Base-by-base conservation (phyloP, 1,284 basidiomycete genomes). In the Sutorius eximius region DNA sequence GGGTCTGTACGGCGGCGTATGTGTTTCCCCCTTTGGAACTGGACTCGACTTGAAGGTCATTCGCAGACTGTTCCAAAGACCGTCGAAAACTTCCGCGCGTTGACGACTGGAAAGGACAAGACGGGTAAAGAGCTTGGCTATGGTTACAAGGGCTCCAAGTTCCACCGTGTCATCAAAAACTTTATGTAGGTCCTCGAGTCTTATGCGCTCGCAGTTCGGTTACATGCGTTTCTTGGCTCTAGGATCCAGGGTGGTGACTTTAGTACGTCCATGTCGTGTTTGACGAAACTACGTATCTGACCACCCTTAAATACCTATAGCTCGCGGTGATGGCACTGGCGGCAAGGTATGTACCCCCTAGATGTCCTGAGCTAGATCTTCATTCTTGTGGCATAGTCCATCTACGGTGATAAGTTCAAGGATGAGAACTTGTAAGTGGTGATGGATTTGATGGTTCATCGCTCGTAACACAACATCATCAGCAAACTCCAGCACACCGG, bases 141-240 rank as follows among this genome's bases (percentile, higher is more conserved):
- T 61, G 86, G 85, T n/a, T 99, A 92, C 79, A 95, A 99, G 73
- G 89, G 89, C 42, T 88, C 97, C 59, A 91, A 96, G 68, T 98
- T 99, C 83, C 97, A 99, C 71, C 91, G 97, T 61, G 87, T 99
- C 57, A 99, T 99, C 69, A 91, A 93, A 71, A 91, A 98, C 73
- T 99, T 99, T 71, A 99, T 99, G 97, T 85, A 50, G 61, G 81
- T 58, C 30, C 2, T 30, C 12, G 4, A 8, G 18, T 46, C 20
- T 15, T 29, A 1, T 54, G 3, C 36, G 40, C 11, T 52, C 36
- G 11, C 42, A 18, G n/a, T 18, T 36, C 30, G 11, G 10, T 54
- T 3, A 61, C 32, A 54, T 16, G 3, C 30, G 52, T 54, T 32
- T 55, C 36, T 29, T 49, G 8, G 22, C 30, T 48, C 40, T 49